Conservation (phyloP, 148 eudicot genomes). For the Chenopodium formosanum region DNA sequence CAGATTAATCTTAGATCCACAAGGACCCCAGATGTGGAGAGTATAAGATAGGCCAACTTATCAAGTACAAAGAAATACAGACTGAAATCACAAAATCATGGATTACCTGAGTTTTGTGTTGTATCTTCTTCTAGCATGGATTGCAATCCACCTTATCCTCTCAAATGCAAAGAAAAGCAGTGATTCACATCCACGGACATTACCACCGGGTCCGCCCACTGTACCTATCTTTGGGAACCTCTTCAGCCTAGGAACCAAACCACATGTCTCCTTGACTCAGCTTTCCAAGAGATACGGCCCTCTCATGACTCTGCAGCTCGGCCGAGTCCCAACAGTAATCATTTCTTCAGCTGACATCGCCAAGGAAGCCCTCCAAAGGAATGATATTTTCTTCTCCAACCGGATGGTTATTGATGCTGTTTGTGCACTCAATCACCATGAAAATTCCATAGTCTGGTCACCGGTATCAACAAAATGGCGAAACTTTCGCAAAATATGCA, state of each 20-base stretch:
- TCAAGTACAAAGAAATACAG: neutral
- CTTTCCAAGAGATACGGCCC: slow-evolving; percentile 40
- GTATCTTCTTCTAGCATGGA: slow-evolving; percentile 24
- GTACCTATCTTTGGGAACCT: slow-evolving; percentile 47
- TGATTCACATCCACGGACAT: slow-evolving; percentile 1
- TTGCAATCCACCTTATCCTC: slow-evolving; percentile 16
- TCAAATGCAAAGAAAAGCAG: slow-evolving; percentile 5
- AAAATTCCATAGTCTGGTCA: slow-evolving; percentile 30
- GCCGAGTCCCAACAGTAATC: slow-evolving; percentile 33
- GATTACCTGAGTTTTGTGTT: slow-evolving; percentile 21
- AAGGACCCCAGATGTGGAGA: too few species aligned
- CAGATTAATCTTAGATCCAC: neutral
- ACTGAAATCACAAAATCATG: neutral
- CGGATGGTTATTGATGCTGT: slow-evolving; percentile 25
- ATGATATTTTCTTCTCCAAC: slow-evolving; percentile 35
- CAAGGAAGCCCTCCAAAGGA: slow-evolving; percentile 38
- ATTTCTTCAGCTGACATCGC: slow-evolving; percentile 40
- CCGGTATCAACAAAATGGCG: slow-evolving; percentile 35
- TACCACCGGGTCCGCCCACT: slow-evolving; percentile 47
- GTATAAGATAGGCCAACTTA: too few species aligned
- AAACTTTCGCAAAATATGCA: slow-evolving; percentile 38
- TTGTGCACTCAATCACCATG: slow-evolving; percentile 21
- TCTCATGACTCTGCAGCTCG: slow-evolving; percentile 44
- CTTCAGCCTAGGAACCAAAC: slow-evolving; percentile 36
- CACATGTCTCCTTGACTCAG: slow-evolving; percentile 38